phyloP scores from a whole-genome alignment of 1,139 yeast species.

The Suhomyces panamericanus region DNA sequence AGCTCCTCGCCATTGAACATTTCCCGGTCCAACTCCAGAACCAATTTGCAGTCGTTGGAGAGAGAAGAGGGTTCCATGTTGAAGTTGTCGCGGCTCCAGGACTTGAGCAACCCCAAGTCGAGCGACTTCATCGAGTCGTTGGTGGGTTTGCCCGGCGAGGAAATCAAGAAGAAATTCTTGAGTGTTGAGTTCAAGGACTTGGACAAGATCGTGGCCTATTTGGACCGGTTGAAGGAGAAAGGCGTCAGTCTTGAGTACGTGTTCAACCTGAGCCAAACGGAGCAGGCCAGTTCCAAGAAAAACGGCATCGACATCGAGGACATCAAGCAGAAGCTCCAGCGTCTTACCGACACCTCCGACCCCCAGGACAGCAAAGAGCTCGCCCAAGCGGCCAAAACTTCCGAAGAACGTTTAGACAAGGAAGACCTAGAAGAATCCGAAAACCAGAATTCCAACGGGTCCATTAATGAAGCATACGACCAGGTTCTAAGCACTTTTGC shows the following conservation, averaged over 20 bases:
- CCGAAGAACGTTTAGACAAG: conserved; percentile 5
- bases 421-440: conserved; percentile 5
- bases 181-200: conserved; percentile 51
- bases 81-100: conserved; percentile 34
- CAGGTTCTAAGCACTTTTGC: conserved; percentile 46
- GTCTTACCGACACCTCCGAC: conserved; percentile 10
- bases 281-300: conserved; percentile 9
- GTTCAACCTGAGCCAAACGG: conserved; percentile 33
- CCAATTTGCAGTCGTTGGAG: conserved; percentile 36
- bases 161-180: conserved; percentile 50
- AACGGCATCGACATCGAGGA: conserved; percentile 20
- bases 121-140: conserved; percentile 19
- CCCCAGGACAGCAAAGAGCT: neutral
- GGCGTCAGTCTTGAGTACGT: conserved; percentile 56
- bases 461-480: conserved; percentile 52
- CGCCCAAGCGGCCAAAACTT: neutral
- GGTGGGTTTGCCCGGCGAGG: conserved; percentile 48
- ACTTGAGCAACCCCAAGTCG: conserved; percentile 23
- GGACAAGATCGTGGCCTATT: conserved; percentile 49
- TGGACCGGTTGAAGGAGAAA: conserved; percentile 49
- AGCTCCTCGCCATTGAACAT: conserved; percentile 28
- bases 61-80: conserved; percentile 45
- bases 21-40: conserved; percentile 38
- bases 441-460: conserved; percentile 21
- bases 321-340: conserved; percentile 20